Evolutionary conservation across 345 rosid genomes (phyloP).

Genomic region (Populus simonii): DNA sequence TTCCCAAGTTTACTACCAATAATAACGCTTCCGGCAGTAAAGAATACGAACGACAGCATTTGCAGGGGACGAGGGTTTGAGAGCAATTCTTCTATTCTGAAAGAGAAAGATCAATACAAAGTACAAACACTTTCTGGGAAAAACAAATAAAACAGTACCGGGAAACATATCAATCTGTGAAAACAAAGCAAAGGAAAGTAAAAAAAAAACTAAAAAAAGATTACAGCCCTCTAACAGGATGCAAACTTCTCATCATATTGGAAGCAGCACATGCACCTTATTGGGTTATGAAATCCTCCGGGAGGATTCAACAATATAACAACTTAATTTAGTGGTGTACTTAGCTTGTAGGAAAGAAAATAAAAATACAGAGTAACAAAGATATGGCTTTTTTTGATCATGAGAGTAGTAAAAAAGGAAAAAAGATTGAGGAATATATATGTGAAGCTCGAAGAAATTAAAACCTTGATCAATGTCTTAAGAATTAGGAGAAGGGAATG

Average conservation of each 20-base stretch:
- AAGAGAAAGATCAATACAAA: too few relatives aligned
- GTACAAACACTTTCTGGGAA: too few relatives aligned
- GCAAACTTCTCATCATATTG: conserved; percentile 4
- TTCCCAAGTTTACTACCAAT: too few relatives aligned
- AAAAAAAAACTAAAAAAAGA: neutral
- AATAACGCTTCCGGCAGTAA: too few relatives aligned
- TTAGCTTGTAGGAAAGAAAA: neutral
- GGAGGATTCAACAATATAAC: conserved; percentile 9
- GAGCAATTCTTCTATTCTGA: too few relatives aligned
- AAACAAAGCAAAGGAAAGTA: too few relatives aligned
- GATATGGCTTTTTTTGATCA: neutral
- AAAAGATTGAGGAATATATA: neutral
- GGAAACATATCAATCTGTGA: neutral
- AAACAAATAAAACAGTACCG: neutral
- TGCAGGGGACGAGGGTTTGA: conserved; percentile 44
- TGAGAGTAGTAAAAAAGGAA: neutral
- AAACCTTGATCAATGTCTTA: neutral
- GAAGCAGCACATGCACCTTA: conserved; percentile 5
- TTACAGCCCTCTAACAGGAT: conserved; percentile 3
- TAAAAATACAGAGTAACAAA: neutral
- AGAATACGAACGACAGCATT: neutral
- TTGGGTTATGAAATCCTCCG: conserved; percentile 7
- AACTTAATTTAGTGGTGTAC: neutral
- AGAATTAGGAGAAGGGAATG: neutral
- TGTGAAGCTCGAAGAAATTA: neutral